Percentiles rank a stretch among this genome's conserved stretches.
These are phyloP conservation scores for Cyclotella distinguenda DNA, from an alignment of 108 stramenopile species.

Conservation along the genomic window DNA sequence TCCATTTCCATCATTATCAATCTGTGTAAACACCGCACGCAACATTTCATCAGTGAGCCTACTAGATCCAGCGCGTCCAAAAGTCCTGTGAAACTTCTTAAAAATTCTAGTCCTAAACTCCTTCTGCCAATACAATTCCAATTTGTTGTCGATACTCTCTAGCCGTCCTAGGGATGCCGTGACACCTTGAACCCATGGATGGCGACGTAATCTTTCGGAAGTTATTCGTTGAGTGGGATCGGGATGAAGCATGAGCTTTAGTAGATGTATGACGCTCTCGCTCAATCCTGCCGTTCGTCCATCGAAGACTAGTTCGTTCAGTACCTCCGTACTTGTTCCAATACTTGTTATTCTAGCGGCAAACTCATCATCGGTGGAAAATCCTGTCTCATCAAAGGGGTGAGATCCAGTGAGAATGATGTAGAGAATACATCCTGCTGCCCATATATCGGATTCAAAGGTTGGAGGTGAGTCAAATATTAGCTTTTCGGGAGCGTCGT, in stretches of 20 bases:
- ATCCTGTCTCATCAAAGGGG: constrained; percentile 21
- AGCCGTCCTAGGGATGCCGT: constrained; percentile 11
- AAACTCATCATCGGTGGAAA: constrained; percentile 19
- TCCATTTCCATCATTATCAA: constrained; percentile 18
- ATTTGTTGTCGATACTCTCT: constrained; percentile 9
- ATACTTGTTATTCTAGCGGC: constrained; percentile 10
- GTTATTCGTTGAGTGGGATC: constrained; percentile 25
- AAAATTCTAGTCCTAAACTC: constrained; percentile 17
- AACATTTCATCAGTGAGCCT: constrained; percentile 4
- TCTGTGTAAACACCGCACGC: constrained; percentile 11
- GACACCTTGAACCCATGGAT: constrained; percentile 27
- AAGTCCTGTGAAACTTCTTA: constrained; percentile 7
- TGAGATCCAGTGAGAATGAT: constrained; percentile 32
- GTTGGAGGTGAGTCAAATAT: constrained; percentile 1
- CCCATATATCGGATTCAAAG: constrained; percentile 28
- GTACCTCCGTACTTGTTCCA: neutral
- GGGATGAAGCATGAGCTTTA: constrained; percentile 20
- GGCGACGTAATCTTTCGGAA: constrained; percentile 5
- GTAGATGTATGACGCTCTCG: constrained; percentile 5
- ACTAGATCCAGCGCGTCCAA: neutral
- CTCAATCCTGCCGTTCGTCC: constrained; percentile 16
- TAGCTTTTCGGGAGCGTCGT: constrained; percentile 26
- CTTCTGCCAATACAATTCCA: constrained; percentile 29
- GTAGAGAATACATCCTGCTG: constrained; percentile 27
- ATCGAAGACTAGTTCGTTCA: constrained; percentile 11